Evolutionary conservation across 2,329 filamentous ascomycete genomes (phyloP).

Genomic region (Thielaviopsis cerberus): DNA sequence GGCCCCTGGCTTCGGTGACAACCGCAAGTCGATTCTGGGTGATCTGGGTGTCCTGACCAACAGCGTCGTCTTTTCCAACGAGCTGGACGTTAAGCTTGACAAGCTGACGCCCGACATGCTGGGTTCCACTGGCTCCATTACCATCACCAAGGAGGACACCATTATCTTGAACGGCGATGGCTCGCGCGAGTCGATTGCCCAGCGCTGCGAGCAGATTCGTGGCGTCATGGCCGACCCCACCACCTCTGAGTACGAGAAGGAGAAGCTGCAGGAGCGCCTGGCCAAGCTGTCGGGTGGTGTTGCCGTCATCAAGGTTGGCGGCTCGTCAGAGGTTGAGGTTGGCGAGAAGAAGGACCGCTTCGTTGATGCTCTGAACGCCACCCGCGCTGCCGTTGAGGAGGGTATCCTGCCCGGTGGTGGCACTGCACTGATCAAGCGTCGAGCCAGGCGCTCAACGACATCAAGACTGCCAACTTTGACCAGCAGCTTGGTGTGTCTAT

Average conservation of each 20-base stretch:
- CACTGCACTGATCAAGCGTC: slow-evolving; percentile 94
- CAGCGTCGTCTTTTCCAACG: slow-evolving; percentile 91
- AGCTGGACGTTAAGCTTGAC: slow-evolving; percentile 97
- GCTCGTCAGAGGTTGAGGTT: slow-evolving; percentile 93
- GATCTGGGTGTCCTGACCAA: slow-evolving; percentile 93
- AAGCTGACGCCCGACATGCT: slow-evolving; percentile 93
- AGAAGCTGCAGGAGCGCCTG: slow-evolving; percentile 99
- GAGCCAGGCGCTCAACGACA: slow-evolving; percentile 60
- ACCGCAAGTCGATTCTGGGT: slow-evolving; percentile 98
- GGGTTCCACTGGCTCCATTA: slow-evolving; percentile 91
- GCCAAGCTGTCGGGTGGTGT: slow-evolving; percentile 98
- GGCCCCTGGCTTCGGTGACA: slow-evolving; percentile 97
- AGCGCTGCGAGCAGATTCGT: slow-evolving; percentile 98
- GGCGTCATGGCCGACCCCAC: slow-evolving; percentile 84
- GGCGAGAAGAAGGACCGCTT: slow-evolving; percentile 99
- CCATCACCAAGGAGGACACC: slow-evolving; percentile 99
- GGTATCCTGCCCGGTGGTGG: slow-evolving; percentile 97
- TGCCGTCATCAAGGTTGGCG: slow-evolving; percentile 97
- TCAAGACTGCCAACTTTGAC: slow-evolving; percentile 93
- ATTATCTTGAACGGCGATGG: slow-evolving; percentile 96
- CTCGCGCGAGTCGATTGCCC: slow-evolving; percentile 77
- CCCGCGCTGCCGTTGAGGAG: slow-evolving; percentile 93
- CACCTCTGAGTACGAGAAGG: slow-evolving; percentile 98
- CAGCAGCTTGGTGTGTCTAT: slow-evolving; percentile 97
- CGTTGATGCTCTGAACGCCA: slow-evolving; percentile 94